These are phyloP conservation scores for Alternaria arborescens DNA, from an alignment of 2,329 filamentous ascomycete genomes.

Conservation along the genomic window DNA sequence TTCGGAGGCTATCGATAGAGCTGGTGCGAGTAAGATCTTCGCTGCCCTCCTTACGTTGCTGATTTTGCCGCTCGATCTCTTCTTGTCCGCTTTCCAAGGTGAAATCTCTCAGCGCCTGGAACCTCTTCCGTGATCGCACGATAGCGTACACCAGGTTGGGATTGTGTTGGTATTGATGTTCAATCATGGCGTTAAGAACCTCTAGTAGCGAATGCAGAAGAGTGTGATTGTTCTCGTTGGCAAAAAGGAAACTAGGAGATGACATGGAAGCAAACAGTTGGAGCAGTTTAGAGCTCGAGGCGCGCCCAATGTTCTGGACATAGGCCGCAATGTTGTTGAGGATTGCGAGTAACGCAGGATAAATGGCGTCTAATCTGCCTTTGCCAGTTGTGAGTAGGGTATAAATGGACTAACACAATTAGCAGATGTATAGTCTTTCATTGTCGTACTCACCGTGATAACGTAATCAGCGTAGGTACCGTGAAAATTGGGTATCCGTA, in stretches of 20 bases:
- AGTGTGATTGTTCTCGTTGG: conserved; percentile 88
- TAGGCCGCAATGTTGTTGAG: conserved; percentile 93
- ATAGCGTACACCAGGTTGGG: conserved; percentile 81
- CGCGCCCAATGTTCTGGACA: conserved; percentile 76
- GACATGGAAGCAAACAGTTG: conserved; percentile 94
- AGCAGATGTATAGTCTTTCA: conserved; percentile 23
- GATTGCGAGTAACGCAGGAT: conserved; percentile 88
- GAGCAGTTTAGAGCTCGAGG: conserved; percentile 81
- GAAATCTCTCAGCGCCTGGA: conserved; percentile 85
- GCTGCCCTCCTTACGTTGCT: conserved; percentile 69
- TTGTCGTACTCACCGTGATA: conserved; percentile 71
- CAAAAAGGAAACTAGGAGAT: conserved; percentile 87
- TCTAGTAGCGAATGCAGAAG: conserved; percentile 84
- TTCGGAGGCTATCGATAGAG: conserved; percentile 74
- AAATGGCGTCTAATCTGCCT: conserved; percentile 87
- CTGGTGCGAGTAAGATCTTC: conserved; percentile 58
- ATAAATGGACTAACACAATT: conserved; percentile 76
- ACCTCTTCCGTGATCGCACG: conserved; percentile 79
- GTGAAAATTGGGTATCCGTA: conserved; percentile 83
- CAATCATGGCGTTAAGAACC: conserved; percentile 87
- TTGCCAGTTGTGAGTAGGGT: conserved; percentile 90
- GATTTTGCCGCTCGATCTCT: conserved; percentile 83
- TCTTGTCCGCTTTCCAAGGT: conserved; percentile 91
- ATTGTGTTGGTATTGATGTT: conserved; percentile 86
- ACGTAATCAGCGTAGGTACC: conserved; percentile 95